Evolutionary conservation across 192 early-diverging fungal species (phyloP).

Genomic region (Coemansia sp.): DNA sequence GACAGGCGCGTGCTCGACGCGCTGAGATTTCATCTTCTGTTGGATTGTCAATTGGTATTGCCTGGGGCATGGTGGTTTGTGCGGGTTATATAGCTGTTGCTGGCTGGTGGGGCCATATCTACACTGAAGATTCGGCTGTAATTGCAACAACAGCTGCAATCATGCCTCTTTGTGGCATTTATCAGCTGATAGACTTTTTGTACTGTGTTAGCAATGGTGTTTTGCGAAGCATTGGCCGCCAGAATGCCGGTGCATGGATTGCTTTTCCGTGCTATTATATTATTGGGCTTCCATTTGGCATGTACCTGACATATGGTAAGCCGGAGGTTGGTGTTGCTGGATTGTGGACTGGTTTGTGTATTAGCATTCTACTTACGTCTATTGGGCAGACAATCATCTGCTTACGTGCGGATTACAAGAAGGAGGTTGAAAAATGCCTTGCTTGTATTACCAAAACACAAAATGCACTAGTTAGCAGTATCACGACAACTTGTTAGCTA

Average conservation of each 20-base stretch:
- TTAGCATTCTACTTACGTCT: constrained; percentile 31
- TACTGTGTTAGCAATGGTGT: constrained; percentile 62
- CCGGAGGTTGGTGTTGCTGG: constrained; percentile 45
- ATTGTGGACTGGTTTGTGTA: constrained; percentile 51
- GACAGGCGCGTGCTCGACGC: constrained; percentile 44
- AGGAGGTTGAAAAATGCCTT: constrained; percentile 40
- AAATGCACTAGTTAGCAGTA: background rate
- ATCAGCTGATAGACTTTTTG: constrained; percentile 65
- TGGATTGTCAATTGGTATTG: constrained; percentile 25
- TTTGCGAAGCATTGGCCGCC: constrained; percentile 58
- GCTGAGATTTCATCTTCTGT: constrained; percentile 38
- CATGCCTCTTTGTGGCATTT: constrained; percentile 78
- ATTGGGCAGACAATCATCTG: constrained; percentile 38
- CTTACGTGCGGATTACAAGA: constrained; percentile 26
- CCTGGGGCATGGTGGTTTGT: constrained; percentile 21
- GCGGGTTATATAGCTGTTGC: constrained; percentile 25
- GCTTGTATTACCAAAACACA: constrained; percentile 12
- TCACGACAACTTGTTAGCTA: too few relatives aligned
- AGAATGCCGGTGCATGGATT: constrained; percentile 55
- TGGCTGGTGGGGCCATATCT: constrained; percentile 58
- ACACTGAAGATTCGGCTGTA: constrained; percentile 70
- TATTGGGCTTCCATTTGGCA: constrained; percentile 59
- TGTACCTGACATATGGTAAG: constrained; percentile 54
- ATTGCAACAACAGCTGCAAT: constrained; percentile 69
- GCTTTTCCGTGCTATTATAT: constrained; percentile 60